Evolutionary conservation across 2,329 filamentous ascomycete genomes (phyloP), one percentile per base, ranked within the genome.

Genomic region (Knufia fluminis): DNA sequence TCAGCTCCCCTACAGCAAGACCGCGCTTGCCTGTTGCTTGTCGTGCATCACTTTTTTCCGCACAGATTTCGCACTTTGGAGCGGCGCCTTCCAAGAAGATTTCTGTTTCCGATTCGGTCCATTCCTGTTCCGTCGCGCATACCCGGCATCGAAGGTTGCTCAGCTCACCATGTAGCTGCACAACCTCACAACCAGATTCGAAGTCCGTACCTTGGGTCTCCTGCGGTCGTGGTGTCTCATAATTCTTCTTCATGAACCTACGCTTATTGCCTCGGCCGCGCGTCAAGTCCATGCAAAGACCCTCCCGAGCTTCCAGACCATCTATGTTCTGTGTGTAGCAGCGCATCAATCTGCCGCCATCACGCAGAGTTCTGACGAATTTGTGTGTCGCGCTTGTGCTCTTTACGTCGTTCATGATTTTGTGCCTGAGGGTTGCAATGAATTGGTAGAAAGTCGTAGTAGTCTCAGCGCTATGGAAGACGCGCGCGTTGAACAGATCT

Each of bases 281-380:
- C 9, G 70, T 67, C 7, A 86, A 69, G 48, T 80, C 75, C 0
- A 80, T 84, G 14, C 74, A 78, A 2, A 86, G 68, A 2, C 82
- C 83, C 38, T 85, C 80, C 50, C 83, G 80, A 59, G 82, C 79
- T 61, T 87, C 83, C 4, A 87, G 77, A 53, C 80, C 79, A 57
- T 87, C 83, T 55, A 87, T 86, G 55, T 86, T 87, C 57, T 87
- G 83, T 0, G 83, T 86, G 59, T 87, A 87, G 59, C 82, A 85
- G 33, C 83, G 71, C 26, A 85, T 80, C 3, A 87, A 70, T 54
- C 83, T 82, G 2, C 82, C 80, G 3, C 77, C 74, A 60, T 86
- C 80, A 39, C 81, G 74, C 3, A 87, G 70, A 28, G 80, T 76
- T 38, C 77, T 75, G 56, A 87, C 82, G 61, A 87, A 86, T 49